A percentile compares a stretch with the other conserved stretches of the same genome.
phyloP scores from a whole-genome alignment of 345 rosid species.

The Populus nigra region DNA sequence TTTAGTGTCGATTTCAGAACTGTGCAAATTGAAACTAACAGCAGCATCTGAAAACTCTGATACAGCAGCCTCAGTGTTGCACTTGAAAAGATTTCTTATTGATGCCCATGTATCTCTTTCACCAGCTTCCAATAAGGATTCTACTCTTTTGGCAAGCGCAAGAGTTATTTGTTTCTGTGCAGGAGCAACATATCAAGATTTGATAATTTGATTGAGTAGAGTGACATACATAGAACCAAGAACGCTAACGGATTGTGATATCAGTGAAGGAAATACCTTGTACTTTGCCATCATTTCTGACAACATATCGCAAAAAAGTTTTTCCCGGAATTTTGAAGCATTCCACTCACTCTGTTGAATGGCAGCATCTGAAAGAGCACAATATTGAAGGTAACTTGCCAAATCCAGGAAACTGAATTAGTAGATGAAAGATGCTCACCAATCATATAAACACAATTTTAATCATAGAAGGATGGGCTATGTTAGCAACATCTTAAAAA shows the following conservation, averaged over 20 bases:
- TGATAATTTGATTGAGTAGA: neutral
- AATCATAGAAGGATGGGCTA: neutral
- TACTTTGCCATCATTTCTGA: constrained; percentile 46
- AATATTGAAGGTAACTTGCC: neutral
- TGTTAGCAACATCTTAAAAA: neutral
- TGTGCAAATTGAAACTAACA: constrained; percentile 61
- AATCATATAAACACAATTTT: neutral
- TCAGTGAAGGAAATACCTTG: constrained; percentile 43
- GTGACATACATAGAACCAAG: neutral
- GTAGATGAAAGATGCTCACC: neutral
- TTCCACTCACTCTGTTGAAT: constrained; percentile 61
- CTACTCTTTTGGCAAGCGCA: constrained; percentile 49
- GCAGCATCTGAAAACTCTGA: constrained; percentile 26
- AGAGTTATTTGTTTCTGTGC: constrained; percentile 52
- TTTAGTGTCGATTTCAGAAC: constrained; percentile 35
- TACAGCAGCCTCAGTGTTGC: constrained; percentile 47
- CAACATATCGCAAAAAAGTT: constrained; percentile 59
- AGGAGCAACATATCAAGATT: constrained; percentile 10
- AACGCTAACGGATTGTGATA: neutral
- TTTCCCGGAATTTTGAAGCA: constrained; percentile 56
- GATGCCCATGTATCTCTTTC: constrained; percentile 62
- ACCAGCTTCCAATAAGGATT: constrained; percentile 59
- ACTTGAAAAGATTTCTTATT: constrained; percentile 59
- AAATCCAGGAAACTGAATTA: neutral
- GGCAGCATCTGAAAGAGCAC: constrained; percentile 46